Base-by-base conservation (phyloP, 2,329 filamentous ascomycete species). In the Phyllosticta ampelicida region DNA sequence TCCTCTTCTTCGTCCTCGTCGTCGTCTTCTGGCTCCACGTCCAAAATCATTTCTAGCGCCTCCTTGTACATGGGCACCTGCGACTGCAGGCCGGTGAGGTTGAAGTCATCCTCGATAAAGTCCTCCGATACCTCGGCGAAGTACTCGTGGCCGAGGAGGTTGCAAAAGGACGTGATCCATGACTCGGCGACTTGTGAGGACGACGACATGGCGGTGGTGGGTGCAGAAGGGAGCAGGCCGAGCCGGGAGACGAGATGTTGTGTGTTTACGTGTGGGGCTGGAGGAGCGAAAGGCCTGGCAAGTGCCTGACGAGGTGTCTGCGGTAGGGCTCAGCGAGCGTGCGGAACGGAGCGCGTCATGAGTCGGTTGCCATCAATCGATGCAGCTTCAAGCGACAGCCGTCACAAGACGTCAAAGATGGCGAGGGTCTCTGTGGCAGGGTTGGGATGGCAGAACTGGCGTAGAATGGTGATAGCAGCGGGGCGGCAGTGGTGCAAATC, bases 61-160 rank as follows among this genome's bases (percentile, higher is more conserved):
- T 99, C 94, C 75, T 97, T 99, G 74, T 99, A 99, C 89, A 96
- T 96, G 63, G 90, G 87, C 55, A 99, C 94, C 75, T 97, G 92
- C 61, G 86, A 88, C 74, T 96, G 90, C 67, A 99, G 79, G 54
- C 94, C 94, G 0, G 94, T 99, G 63, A 99, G 80, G 74, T 99
- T 99, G 80, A 99, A 99, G 74, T 99, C 94, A 84, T 99, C 94
- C 74, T 99, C 94, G 70, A 99, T 97, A 68, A 99, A 99, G 69
- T 99, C 94, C 75, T 99, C 94, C 51, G 90, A 94, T 54, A 99
- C 92, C 77, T 99, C 94, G 62, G 94, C 94, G 74, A 99, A 99
- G 77, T 97, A 99, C 74, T 99, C 94, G 72, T 99, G 94, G 62
- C 94, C 94, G 61, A 97, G 82, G 51, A 97, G 80, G 48, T 89